These are phyloP conservation scores for Xylariales sp. DNA, from an alignment of 2,329 filamentous ascomycete genomes.

Conservation along the genomic window DNA sequence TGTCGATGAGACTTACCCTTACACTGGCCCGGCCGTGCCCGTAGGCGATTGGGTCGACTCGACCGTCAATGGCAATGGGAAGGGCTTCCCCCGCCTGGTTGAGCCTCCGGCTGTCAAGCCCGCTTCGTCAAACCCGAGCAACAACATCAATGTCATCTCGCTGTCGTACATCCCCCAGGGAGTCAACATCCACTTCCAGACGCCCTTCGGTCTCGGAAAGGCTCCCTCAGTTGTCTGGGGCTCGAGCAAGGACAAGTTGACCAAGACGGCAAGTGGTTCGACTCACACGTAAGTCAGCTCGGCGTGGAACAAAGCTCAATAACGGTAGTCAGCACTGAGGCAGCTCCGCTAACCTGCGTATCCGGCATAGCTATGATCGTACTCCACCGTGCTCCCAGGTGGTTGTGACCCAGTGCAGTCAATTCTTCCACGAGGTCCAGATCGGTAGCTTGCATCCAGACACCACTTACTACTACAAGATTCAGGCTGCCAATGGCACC, in stretches of 20 bases:
- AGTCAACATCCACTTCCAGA: conserved; percentile 3
- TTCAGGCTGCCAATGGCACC: not conserved
- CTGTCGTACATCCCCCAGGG: conserved; percentile 3
- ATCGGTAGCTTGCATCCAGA: not conserved
- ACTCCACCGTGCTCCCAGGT: conserved; percentile 1
- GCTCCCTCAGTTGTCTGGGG: conserved; percentile 1
- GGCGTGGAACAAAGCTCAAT: not conserved
- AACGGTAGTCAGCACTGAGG: not conserved
- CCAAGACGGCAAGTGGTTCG: not conserved
- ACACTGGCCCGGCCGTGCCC: not conserved
- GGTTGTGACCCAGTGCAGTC: conserved; percentile 2
- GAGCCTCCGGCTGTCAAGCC: conserved; percentile 3
- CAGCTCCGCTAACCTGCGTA: too few species aligned
- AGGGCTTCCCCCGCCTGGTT: conserved; percentile 4
- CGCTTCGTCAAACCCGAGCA: not conserved
- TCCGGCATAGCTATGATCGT: conserved; percentile 5
- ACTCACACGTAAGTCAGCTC: not conserved
- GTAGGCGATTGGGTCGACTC: conserved; percentile 4
- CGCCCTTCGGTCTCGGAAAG: conserved; percentile 1
- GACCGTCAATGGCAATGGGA: conserved; percentile 3
- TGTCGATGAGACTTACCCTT: conserved; percentile 4
- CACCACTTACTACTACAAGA: conserved; percentile 4
- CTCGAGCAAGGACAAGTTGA: not conserved
- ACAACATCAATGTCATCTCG: conserved; percentile 4
- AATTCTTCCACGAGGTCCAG: conserved; percentile 3